Base-by-base conservation (phyloP, 805 yeast species). In the Metschnikowia cerradonensis region DNA sequence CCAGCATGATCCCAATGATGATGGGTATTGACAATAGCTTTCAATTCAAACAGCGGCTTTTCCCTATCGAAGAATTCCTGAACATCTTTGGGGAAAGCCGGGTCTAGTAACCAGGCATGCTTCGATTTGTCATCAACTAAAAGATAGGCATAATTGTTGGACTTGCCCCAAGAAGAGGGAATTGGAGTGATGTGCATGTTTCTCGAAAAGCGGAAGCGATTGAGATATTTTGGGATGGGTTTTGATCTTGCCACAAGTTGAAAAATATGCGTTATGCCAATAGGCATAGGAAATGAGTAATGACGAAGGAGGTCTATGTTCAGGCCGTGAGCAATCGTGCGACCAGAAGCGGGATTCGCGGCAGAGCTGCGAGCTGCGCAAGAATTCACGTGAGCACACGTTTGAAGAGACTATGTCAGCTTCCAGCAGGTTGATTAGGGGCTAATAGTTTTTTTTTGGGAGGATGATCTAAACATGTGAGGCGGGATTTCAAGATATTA, bases 1-100 rank as follows among this genome's bases (percentile, higher is more conserved):
- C 89, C 97, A 2, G 97, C 76, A 68, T 94, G 99, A 65, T 94
- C 99, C 63, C 83, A 81, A 67, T 94, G 99, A 65, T 94, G 99
- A 65, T 94, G 99, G 0, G 98, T 94, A 68, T 94, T 94, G 46
- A 88, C 95, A 51, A 94, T 86, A 1, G 92, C 89, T 41, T 75
- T 76, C 48, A 94, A 68, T 46, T 84, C 79, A 37, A 78, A 67
- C 37, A 70, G 65, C 15, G 73, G 64, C 34, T 71, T 62, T 34
- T 69, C 57, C 30, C 80, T 62, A 13, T 66, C 71, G 3, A 85
- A 77, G 49, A 78, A 64, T 81, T 52, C 53, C 46, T 19, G 55
- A 11, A 59, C 76, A 60, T 90, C 97, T 4, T 75, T 65, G 1
- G 96, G 92, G 58, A 85, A 86, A 1, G 98, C 98, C 1, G 98